Evolutionary conservation across 805 yeast species (phyloP).

Genomic region (Wickerhamiella australiensis): DNA sequence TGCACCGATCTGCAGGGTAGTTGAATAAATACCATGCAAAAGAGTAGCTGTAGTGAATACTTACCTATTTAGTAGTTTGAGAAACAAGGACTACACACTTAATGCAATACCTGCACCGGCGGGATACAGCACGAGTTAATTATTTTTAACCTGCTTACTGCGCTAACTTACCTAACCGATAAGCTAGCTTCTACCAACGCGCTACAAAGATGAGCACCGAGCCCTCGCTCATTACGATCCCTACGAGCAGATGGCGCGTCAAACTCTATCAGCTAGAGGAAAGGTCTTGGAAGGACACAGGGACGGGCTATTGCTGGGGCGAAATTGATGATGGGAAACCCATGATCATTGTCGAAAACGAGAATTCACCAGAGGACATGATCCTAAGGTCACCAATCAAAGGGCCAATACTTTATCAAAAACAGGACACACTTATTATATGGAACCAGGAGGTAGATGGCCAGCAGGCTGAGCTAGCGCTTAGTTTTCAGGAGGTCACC

Average conservation of each 20-base stretch:
- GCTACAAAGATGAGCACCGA: slow-evolving; percentile 4
- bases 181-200: slow-evolving; percentile 4
- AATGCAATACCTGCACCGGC: not conserved
- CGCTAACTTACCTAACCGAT: slow-evolving; percentile 1
- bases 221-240: slow-evolving; percentile 16
- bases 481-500: slow-evolving; percentile 81
- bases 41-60: not conserved
- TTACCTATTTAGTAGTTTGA: not conserved
- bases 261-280: slow-evolving; percentile 77
- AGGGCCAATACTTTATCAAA: slow-evolving; percentile 71
- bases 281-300: slow-evolving; percentile 75
- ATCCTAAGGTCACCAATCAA: slow-evolving; percentile 55
- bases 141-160: slow-evolving; percentile 1
- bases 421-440: slow-evolving; percentile 86
- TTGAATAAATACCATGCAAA: not conserved
- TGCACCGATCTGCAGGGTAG: not conserved
- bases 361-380: slow-evolving; percentile 44
- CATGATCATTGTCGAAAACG: slow-evolving; percentile 60
- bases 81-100: not conserved
- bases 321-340: slow-evolving; percentile 36
- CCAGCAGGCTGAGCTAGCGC: slow-evolving; percentile 55
- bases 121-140: not conserved
- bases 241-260: slow-evolving; percentile 56
- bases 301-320: slow-evolving; percentile 85
- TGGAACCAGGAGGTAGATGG: slow-evolving; percentile 60